Conservation (phyloP, 768 basidiomycete species). For the Dioszegia crocea region DNA sequence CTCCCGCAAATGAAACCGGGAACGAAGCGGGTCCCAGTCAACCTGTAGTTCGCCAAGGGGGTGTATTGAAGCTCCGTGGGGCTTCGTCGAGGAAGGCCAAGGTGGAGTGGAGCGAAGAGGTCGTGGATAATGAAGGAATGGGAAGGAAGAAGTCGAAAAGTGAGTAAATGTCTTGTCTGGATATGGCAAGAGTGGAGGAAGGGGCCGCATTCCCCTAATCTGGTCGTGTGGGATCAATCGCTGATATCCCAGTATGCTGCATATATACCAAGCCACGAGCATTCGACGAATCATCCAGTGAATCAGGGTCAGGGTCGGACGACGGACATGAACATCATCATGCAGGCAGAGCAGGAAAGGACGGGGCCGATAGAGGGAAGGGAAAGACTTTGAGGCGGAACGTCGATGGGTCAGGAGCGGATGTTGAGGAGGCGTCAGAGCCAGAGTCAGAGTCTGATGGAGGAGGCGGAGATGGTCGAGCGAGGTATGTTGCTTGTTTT, state of each 20-base stretch:
- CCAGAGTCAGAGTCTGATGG: constrained; percentile 1
- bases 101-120: constrained; percentile 79
- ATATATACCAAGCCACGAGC: constrained; percentile 70
- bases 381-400: not conserved
- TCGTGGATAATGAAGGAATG: constrained; percentile 83
- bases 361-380: not conserved
- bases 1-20: not conserved
- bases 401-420: not conserved
- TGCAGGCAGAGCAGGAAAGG: not conserved
- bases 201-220: too few relatives aligned
- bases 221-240: not conserved
- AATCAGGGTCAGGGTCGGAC: constrained; percentile 59
- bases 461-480: constrained; percentile 2
- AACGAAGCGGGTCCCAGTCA: constrained; percentile 10
- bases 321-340: not conserved
- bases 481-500: not conserved
- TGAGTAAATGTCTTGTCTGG: constrained; percentile 52
- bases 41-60: constrained; percentile 44
- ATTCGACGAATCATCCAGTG: constrained; percentile 48
- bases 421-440: not conserved
- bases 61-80: constrained; percentile 63
- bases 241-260: constrained; percentile 74
- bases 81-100: constrained; percentile 55
- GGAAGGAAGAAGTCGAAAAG: constrained; percentile 92
- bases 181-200: not conserved